Base-by-base conservation (phyloP, 2,329 filamentous ascomycete genomes). In the Arthrobotrys musiformis region DNA sequence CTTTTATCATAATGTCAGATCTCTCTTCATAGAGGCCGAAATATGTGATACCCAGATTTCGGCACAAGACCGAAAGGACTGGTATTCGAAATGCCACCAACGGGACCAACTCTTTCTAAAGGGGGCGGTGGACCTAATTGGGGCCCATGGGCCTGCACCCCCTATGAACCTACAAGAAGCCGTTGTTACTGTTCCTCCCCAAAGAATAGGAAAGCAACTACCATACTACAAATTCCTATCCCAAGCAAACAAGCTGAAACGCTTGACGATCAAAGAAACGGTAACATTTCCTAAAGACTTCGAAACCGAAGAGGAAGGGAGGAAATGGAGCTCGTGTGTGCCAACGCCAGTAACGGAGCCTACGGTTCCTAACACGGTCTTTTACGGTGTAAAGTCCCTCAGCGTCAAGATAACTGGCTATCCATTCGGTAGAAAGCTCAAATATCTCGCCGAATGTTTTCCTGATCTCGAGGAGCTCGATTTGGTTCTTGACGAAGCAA, bases 171-270 rank as follows among this genome's bases (percentile, higher is more conserved):
- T 58, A 26, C 30, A 40, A n/a, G 54, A 58, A 26, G 54, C 54
- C n/a, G 19, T 26, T n/a, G 11, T 58, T 40, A 58, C 33, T 9
- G 40, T 58, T 7, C 11, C 54, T 40, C 22, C 33, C 26, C 30
- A 58, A 22, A 58, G 54, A 26, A 22, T 58, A 26, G 54, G 54
- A 19, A 58, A 58, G 9, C 24, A 58, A n/a, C 19, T 58, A 40
- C 54, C 54, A 15, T 58, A 58, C 26, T 58, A 58, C 40, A 17
- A 40, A 9, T 58, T 58, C 19, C 54, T 58, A 2, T 58, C 54
- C 13, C 9, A n/a, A 24, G 17, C 54, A 4, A 24, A n/a, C 19
- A 58, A 33, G 9, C 13, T 58, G 30, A 15, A 37, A 26, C 37
- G 13, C 7, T 5, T 58, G 19, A 22, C 26, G 4, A 58, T 58